Conservation (phyloP, 208 protist species). For the Phytomonas francai region DNA sequence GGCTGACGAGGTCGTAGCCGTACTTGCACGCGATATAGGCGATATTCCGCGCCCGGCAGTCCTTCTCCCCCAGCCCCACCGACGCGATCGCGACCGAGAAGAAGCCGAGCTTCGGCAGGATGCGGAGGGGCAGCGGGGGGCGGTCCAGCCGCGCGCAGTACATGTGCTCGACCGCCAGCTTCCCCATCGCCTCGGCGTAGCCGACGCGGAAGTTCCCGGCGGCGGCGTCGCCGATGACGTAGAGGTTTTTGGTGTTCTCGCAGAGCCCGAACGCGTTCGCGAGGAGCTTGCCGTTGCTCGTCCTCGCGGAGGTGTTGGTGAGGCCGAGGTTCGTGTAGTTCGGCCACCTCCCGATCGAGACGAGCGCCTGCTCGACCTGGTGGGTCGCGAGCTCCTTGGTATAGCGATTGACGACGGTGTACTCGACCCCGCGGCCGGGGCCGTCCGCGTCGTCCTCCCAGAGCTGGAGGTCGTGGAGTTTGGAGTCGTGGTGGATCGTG, state of each 20-base stretch:
- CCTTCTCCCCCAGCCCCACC: conserved; percentile 63
- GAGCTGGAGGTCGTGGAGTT: conserved; percentile 69
- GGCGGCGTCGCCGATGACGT: conserved; percentile 58
- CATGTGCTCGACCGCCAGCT: conserved; percentile 60
- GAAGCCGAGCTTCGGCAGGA: conserved; percentile 14
- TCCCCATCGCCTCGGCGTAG: conserved; percentile 51
- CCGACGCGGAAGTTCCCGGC: conserved; percentile 42
- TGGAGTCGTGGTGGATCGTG: conserved; percentile 58
- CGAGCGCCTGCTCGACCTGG: conserved; percentile 65
- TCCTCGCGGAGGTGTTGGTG: conserved; percentile 38
- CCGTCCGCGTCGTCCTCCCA: conserved; percentile 30
- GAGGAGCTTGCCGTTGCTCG: conserved; percentile 29
- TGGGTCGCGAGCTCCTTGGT: conserved; percentile 45
- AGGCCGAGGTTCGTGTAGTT: conserved; percentile 59
- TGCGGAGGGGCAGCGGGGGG: background rate
- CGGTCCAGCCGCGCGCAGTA: conserved; percentile 25
- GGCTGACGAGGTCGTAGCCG: conserved; percentile 62
- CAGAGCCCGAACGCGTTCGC: conserved; percentile 48
- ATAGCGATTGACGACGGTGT: conserved; percentile 58
- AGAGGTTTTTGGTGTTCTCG: conserved; percentile 33
- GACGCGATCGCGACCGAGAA: conserved; percentile 30
- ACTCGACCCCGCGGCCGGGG: conserved; percentile 43
- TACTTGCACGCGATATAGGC: conserved; percentile 50
- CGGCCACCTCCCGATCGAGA: conserved; percentile 49
- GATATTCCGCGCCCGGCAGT: conserved; percentile 46